These are phyloP conservation scores for Bretschneidera sinensis DNA, from an alignment of 345 rosid species.

Conservation along the genomic window DNA sequence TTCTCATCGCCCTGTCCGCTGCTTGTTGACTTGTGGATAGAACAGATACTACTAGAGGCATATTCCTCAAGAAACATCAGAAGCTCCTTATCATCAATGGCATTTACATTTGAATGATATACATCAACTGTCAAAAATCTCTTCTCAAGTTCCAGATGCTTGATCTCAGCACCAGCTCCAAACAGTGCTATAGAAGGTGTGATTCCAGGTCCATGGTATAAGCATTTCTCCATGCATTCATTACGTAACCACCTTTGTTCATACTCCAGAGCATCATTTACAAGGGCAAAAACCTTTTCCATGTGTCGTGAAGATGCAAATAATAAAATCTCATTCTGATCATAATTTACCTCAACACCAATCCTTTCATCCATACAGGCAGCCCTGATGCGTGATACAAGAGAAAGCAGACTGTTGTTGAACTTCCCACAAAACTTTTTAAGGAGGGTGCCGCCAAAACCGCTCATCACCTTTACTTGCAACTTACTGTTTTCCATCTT, in stretches of 20 bases:
- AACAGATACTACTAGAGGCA: constrained; percentile 54
- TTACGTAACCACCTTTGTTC: constrained; percentile 58
- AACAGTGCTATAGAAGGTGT: constrained; percentile 63
- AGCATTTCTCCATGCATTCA: constrained; percentile 68
- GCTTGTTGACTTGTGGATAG: constrained; percentile 39
- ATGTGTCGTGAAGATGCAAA: constrained; percentile 49
- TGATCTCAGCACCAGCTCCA: constrained; percentile 86
- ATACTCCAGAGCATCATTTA: constrained; percentile 46
- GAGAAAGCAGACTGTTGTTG: constrained; percentile 44
- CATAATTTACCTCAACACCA: constrained; percentile 49
- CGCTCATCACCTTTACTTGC: constrained; percentile 47
- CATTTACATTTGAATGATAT: constrained; percentile 34
- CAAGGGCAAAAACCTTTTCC: constrained; percentile 47
- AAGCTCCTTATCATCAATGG: constrained; percentile 61
- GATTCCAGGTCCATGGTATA: constrained; percentile 53
- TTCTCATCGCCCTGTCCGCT: constrained; percentile 38
- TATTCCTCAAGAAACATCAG: constrained; percentile 55
- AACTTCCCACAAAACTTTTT: constrained; percentile 76
- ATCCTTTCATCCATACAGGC: constrained; percentile 57
- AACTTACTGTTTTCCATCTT: constrained; percentile 51
- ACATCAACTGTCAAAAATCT: constrained; percentile 64
- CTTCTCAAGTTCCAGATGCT: constrained; percentile 77
- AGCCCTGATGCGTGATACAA: constrained; percentile 47
- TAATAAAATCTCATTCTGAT: constrained; percentile 60
- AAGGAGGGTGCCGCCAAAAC: constrained; percentile 51